Percentiles rank a stretch among this genome's conserved stretches.
Evolutionary conservation across 2,329 filamentous ascomycete species (phyloP).

Genomic region (Colletotrichum sp.): DNA sequence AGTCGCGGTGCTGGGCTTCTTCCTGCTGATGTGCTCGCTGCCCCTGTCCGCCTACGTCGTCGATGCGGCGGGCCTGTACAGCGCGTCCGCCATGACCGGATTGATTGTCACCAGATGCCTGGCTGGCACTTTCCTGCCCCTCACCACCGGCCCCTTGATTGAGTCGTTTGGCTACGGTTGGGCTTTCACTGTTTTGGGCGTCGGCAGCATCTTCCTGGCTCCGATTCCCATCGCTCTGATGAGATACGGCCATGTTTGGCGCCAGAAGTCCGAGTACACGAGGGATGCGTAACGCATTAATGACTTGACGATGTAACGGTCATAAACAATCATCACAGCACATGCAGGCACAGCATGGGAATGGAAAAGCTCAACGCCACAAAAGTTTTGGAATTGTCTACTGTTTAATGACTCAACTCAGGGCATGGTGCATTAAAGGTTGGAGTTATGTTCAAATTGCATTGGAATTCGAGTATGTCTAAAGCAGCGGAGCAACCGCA

Average conservation of each 20-base stretch:
- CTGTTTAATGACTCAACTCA: background rate
- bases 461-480: background rate
- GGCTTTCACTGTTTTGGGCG: conserved; percentile 52
- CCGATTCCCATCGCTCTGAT: conserved; percentile 57
- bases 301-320: background rate
- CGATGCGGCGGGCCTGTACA: conserved; percentile 60
- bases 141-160: conserved; percentile 52
- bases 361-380: background rate
- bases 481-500: background rate
- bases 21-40: conserved; percentile 50
- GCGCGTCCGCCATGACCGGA: conserved; percentile 62
- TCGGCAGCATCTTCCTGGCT: conserved; percentile 44
- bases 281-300: conserved; percentile 32
- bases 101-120: conserved; percentile 61
- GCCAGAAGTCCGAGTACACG: conserved; percentile 55
- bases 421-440: background rate
- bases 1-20: conserved; percentile 49
- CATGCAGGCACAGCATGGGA: background rate
- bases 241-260: conserved; percentile 56
- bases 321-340: background rate
- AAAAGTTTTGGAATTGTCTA: background rate
- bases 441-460: background rate
- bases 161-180: conserved; percentile 55
- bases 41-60: conserved; percentile 61
- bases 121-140: conserved; percentile 61